Evolutionary conservation across 768 basidiomycete species (phyloP).

Genomic region (Suillus bovinus): DNA sequence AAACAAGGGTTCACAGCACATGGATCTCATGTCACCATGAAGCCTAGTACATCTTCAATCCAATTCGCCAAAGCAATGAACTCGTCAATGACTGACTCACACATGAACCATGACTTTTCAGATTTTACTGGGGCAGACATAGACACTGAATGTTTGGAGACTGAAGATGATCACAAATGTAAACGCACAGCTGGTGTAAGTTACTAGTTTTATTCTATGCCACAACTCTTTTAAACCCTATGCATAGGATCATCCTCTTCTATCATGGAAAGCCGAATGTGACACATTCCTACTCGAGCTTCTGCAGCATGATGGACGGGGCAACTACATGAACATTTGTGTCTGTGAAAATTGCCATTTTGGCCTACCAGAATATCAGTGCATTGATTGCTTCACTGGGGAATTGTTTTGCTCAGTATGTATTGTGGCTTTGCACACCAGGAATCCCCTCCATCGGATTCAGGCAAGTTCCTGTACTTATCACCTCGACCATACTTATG

Average conservation of each 20-base stretch:
- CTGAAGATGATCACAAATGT: neutral
- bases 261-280: neutral
- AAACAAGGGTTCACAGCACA: neutral
- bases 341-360: neutral
- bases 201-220: no score
- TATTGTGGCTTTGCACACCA: slow-evolving; percentile 1
- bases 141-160: neutral
- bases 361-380: slow-evolving; percentile 7
- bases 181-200: neutral
- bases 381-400: slow-evolving; percentile 14
- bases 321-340: neutral
- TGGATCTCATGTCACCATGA: neutral
- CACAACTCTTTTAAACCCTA: no score
- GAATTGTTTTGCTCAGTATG: slow-evolving; percentile 10
- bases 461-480: neutral
- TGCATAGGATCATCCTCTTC: slow-evolving; percentile 8
- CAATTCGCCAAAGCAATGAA: neutral
- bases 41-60: neutral
- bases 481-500: neutral
- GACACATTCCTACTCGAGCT: slow-evolving; percentile 17
- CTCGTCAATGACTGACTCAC: neutral
- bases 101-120: neutral
- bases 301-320: slow-evolving; percentile 15
- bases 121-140: neutral
- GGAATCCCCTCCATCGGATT: slow-evolving; percentile 4